These are phyloP conservation scores for Xylariaceae sp. DNA, from an alignment of 2,329 filamentous ascomycete genomes.

Conservation along the genomic window DNA sequence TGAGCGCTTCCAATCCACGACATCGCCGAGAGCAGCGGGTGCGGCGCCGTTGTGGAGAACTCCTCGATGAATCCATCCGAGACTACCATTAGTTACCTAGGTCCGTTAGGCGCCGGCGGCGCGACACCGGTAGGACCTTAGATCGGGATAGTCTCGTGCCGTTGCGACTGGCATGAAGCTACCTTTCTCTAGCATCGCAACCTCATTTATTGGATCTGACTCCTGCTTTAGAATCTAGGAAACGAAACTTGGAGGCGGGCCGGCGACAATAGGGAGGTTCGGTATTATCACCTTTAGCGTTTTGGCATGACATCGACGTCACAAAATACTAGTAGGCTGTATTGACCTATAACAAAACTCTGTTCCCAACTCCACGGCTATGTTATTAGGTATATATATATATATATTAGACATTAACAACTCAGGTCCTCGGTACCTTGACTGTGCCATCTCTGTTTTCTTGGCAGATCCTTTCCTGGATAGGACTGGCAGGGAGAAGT, in stretches of 20 bases:
- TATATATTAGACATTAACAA: too few relatives aligned
- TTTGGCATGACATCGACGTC: too few relatives aligned
- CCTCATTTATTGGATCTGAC: not conserved
- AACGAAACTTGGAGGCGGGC: not conserved
- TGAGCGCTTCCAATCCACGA: conserved; percentile 38
- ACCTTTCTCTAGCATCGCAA: conserved; percentile 15
- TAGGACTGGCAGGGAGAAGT: too few relatives aligned
- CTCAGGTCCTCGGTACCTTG: too few relatives aligned
- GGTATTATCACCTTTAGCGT: too few relatives aligned
- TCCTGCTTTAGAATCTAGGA: not conserved
- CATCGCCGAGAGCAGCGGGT: conserved; percentile 29
- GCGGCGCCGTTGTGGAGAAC: conserved; percentile 31
- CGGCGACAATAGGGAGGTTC: not conserved
- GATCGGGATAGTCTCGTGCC: conserved; percentile 8
- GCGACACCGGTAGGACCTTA: not conserved
- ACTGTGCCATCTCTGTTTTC: too few relatives aligned
- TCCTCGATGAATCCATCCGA: conserved; percentile 32
- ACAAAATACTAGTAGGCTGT: too few relatives aligned
- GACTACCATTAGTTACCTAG: conserved; percentile 19
- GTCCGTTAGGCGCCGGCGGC: too few relatives aligned
- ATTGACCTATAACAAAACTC: too few relatives aligned
- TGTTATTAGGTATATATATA: too few relatives aligned
- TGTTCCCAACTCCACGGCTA: too few relatives aligned
- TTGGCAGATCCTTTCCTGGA: too few relatives aligned
- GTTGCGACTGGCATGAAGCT: not conserved